Conservation (phyloP, 2,329 filamentous ascomycete species). For the Coccinonectria pachysandricola region DNA sequence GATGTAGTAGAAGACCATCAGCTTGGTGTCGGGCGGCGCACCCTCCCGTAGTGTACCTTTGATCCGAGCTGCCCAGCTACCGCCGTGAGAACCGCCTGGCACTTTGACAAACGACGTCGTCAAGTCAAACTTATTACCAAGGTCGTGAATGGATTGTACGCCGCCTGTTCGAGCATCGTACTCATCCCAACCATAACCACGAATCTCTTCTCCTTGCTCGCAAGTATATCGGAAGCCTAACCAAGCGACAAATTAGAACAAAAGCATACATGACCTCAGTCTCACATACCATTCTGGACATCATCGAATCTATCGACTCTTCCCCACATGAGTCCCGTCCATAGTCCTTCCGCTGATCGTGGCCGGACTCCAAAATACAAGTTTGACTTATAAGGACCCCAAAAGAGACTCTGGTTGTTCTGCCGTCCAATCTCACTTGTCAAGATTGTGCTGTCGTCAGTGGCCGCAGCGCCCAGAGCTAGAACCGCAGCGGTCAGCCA, state of each 20-base stretch:
- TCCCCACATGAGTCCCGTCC: slow-evolving; percentile 80
- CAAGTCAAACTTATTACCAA: slow-evolving; percentile 77
- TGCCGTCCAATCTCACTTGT: slow-evolving; percentile 39
- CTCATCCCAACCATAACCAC: slow-evolving; percentile 95
- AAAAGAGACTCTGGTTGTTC: slow-evolving; percentile 79
- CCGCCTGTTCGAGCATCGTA: slow-evolving; percentile 86
- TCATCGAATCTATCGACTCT: slow-evolving; percentile 69
- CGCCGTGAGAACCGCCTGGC: slow-evolving; percentile 73
- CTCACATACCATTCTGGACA: slow-evolving; percentile 65
- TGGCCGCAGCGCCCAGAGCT: slow-evolving; percentile 17
- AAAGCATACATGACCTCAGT: no score
- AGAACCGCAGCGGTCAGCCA: slow-evolving; percentile 21
- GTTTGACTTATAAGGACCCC: slow-evolving; percentile 92
- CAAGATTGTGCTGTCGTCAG: slow-evolving; percentile 27
- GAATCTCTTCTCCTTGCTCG: slow-evolving; percentile 89
- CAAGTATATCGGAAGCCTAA: slow-evolving; percentile 85
- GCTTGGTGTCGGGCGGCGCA: slow-evolving; percentile 57
- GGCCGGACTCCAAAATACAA: slow-evolving; percentile 88
- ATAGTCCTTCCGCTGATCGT: slow-evolving; percentile 68
- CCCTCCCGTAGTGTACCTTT: slow-evolving; percentile 69
- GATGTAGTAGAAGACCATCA: slow-evolving; percentile 72
- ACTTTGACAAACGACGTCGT: slow-evolving; percentile 92
- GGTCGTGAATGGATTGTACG: slow-evolving; percentile 82
- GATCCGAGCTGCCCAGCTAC: slow-evolving; percentile 85
- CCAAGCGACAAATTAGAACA: no score